Evolutionary conservation across 768 basidiomycete genomes (phyloP).

Genomic region (Roridomyces roridus): DNA sequence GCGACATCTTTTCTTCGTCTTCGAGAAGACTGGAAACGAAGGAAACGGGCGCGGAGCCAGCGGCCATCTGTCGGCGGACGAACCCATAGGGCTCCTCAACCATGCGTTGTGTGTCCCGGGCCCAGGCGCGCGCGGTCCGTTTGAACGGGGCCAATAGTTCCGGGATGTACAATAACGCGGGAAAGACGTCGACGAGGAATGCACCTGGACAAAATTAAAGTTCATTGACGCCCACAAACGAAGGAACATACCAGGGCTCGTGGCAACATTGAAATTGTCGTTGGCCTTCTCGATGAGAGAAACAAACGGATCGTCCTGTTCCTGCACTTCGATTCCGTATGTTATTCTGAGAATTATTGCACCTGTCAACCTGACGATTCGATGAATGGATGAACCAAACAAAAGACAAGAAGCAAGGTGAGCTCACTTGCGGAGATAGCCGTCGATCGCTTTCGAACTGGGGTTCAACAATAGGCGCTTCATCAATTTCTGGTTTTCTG

Average conservation of each 20-base stretch:
- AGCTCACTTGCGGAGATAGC: conserved; percentile 50
- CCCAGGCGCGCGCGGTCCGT: conserved; percentile 47
- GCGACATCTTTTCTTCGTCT: conserved; percentile 36
- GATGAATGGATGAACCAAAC: conserved; percentile 4
- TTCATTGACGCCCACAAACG: too few relatives aligned
- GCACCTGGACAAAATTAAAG: conserved; percentile 27
- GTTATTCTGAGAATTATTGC: conserved; percentile 59
- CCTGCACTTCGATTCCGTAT: conserved; percentile 62
- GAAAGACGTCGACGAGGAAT: conserved; percentile 50
- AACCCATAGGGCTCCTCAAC: conserved; percentile 50
- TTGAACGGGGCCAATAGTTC: conserved; percentile 63
- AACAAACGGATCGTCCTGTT: conserved; percentile 57
- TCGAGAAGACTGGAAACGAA: conserved; percentile 51
- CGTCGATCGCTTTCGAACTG: conserved; percentile 30
- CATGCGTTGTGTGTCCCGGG: conserved; percentile 43
- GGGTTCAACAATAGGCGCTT: conserved; percentile 40
- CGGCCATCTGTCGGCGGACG: conserved; percentile 51
- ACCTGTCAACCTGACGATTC: conserved; percentile 48
- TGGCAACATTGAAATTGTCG: conserved; percentile 56
- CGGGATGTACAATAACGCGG: conserved; percentile 52
- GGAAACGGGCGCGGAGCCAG: conserved; percentile 47
- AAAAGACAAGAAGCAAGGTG: neutral
- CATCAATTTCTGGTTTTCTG: conserved; percentile 43
- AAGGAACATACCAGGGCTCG: conserved; percentile 48
- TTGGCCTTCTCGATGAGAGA: conserved; percentile 57